Base-by-base conservation (phyloP, 257 asterid genomes). In the Solanum appendiculatum region DNA sequence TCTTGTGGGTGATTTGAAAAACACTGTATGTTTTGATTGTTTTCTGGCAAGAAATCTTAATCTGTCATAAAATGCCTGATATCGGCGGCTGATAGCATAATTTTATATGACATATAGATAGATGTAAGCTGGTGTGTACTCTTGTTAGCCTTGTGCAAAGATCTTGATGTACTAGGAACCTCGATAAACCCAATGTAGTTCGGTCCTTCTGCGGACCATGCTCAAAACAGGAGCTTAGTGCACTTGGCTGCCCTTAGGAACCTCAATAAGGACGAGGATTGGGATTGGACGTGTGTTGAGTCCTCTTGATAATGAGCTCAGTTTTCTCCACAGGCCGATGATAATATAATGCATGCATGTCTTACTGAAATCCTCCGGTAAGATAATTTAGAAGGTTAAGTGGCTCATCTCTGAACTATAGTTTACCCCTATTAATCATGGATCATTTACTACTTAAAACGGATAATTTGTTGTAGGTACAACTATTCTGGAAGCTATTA, bases 401-500 rank as follows among this genome's bases (percentile, higher is more conserved):
- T 70, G 34, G 21, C 46, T 36, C 81, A n/a, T n/a, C 34, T n/a
- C 34, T 40, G 58, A 75, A 39, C 7, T 40, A 23, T n/a, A 13
- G 81, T 75, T 75, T 39, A 39, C 25, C 25, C 20, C 63, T 54
- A 20, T 20, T 54, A 20, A 54, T 54, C 63, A 54, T 7, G 63
- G 63, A 13, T 39, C 83, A 10, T 9, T 36, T 73, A 7, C 31
- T 36, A 36, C 10, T 21, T 44, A 44, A 44, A 44, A 78, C 3
- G 27, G 51, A 69, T 86, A 21, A 60, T 37, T 25, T 83, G 8
- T 48, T 88, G 82, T 80, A 95, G 99, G 99, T 87, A 96, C 95
- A 36, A 96, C 99, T 60, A 91, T 96, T 82, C 86, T 96, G 93
- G 98, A 96, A 51, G 99, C 98, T 25, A 86, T 96, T 31, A 93